Evolutionary conservation across 2,329 filamentous ascomycete genomes (phyloP).

Genomic region (Aspergillus pseudoterreus): DNA sequence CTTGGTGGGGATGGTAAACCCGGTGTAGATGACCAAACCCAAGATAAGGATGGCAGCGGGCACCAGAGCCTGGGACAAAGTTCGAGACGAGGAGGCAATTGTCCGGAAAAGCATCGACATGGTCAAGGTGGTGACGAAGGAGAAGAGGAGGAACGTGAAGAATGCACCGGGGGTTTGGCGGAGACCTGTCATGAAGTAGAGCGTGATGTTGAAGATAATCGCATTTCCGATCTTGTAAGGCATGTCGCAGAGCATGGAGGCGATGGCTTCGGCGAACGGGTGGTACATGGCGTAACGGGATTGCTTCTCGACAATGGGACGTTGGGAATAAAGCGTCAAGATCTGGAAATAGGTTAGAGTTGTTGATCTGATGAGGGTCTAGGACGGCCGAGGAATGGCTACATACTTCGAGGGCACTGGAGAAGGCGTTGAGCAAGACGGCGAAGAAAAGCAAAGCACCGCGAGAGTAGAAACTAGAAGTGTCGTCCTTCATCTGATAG

Average conservation of each 20-base stretch:
- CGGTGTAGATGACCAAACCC: conserved; percentile 43
- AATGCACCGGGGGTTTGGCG: conserved; percentile 68
- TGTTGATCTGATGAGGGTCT: not conserved
- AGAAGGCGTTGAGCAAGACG: conserved; percentile 76
- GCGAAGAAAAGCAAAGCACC: conserved; percentile 79
- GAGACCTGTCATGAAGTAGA: conserved; percentile 84
- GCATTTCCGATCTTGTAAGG: conserved; percentile 72
- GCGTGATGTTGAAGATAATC: conserved; percentile 68
- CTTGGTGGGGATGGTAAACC: conserved; percentile 34
- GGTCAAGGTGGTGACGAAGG: conserved; percentile 65
- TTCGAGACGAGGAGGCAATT: conserved; percentile 68
- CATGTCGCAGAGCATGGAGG: conserved; percentile 33
- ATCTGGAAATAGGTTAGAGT: not conserved
- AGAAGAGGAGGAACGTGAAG: conserved; percentile 78
- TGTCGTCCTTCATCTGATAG: conserved; percentile 64
- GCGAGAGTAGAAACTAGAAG: conserved; percentile 68
- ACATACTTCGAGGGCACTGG: conserved; percentile 60
- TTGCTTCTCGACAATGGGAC: conserved; percentile 14
- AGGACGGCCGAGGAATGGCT: not conserved
- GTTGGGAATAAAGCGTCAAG: conserved; percentile 13
- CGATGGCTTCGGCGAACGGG: conserved; percentile 6
- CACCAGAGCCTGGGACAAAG: conserved; percentile 54
- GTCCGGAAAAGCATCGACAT: conserved; percentile 83
- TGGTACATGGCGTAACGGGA: conserved; percentile 14
- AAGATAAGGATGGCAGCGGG: conserved; percentile 46